Base-by-base conservation (phyloP, 2,329 filamentous ascomycete species). In the Aspergillus sp. region DNA sequence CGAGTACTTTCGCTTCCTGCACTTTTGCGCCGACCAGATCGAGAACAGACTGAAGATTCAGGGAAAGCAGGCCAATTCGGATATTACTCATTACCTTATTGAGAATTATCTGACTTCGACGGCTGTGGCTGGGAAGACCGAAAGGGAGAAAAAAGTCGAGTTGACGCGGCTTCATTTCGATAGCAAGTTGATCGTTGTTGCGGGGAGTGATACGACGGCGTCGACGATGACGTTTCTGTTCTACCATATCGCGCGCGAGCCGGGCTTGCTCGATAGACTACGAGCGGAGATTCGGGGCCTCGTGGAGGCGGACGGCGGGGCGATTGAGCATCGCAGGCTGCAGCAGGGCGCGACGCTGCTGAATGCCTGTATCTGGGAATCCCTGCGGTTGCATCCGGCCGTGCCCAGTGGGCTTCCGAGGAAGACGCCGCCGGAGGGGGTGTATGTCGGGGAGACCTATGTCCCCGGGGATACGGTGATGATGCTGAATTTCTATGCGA, bases 141-240 rank as follows among this genome's bases (percentile, higher is more conserved):
- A 48, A 3, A 15, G n/a, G 6, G 46, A 48, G 46, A 48, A 25
- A 19, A 48, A 25, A 8, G 31, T 15, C 6, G 34, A 45, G 22
- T 15, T 43, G 17, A 23, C 22, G 23, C 38, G 28, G 57, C 8
- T 60, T n/a, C 23, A 41, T 8, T 25, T 22, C 15, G 57, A 60
- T 19, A 34, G 34, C 3, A 17, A 38, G 30, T 22, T 60, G 15
- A 41, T 50, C 34, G 47, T 60, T 2, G 48, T 60, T 7, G 59
- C 54, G 7, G 59, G 59, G 9, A 61, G 59, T 11, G 59, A 61
- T 41, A 61, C 59, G 2, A 61, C 54, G 2, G 48, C 59, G 3
- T 25, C 43, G 3, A 61, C 59, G 0, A 23, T 58, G 5, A 49
- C 41, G 8, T 25, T 28, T 17, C 9, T 61, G 11, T 31, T 61